Percentiles rank a stretch among this genome's conserved stretches.
phyloP scores from a whole-genome alignment of 441 rosid species.

The Pelargonium citronellum region DNA sequence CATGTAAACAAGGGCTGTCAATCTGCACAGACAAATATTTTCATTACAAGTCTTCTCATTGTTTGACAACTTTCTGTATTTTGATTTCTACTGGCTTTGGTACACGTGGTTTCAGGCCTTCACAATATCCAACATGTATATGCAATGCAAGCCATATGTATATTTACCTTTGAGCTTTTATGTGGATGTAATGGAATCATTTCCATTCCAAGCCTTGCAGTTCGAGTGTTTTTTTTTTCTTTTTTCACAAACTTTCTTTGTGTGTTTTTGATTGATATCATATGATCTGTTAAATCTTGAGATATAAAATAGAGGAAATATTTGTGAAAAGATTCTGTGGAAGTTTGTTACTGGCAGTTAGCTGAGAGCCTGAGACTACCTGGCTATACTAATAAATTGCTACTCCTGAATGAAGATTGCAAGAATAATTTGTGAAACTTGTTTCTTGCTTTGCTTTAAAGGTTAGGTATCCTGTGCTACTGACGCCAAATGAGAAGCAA shows the following conservation, averaged over 20 bases:
- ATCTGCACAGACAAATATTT: neutral
- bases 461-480: conserved; percentile 98
- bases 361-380: too few species aligned
- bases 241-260: neutral
- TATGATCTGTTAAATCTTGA: neutral
- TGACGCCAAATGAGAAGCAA: conserved; percentile 97
- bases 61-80: neutral
- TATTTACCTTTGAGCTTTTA: neutral
- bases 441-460: conserved; percentile 32
- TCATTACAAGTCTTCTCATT: neutral
- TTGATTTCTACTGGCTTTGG: neutral
- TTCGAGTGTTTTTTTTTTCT: too few species aligned
- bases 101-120: neutral
- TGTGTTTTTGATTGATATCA: neutral
- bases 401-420: neutral
- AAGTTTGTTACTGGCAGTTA: neutral
- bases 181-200: too few species aligned
- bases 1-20: conserved; percentile 1
- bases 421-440: conserved; percentile 9
- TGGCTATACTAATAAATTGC: conserved; percentile 4
- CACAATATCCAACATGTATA: neutral
- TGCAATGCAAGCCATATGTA: neutral
- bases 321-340: neutral
- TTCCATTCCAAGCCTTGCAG: too few species aligned
- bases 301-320: neutral